phyloP scores from a whole-genome alignment of 2,329 filamentous ascomycete species.

The Trichoderma polysporum region DNA sequence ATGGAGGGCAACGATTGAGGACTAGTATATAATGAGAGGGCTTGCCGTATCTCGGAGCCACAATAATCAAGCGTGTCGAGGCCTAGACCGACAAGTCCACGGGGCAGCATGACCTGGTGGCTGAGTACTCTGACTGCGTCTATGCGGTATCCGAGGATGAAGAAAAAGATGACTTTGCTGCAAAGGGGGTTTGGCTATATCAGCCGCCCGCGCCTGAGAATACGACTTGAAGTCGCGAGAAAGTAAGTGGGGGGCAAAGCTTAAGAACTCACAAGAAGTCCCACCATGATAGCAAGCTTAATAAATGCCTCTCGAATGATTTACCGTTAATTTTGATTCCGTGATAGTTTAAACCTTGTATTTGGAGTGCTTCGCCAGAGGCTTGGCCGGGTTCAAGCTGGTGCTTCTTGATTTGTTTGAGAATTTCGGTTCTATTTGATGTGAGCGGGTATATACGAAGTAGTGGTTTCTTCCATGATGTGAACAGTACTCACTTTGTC shows the following conservation, averaged over 20 bases:
- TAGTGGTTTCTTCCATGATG: no score
- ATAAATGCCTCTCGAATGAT: constrained; percentile 65
- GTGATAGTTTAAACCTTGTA: constrained; percentile 62
- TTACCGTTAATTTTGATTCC: constrained; percentile 73
- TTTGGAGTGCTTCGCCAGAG: constrained; percentile 53
- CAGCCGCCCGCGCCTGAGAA: background rate
- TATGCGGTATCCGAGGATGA: constrained; percentile 64
- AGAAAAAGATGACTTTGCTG: constrained; percentile 56
- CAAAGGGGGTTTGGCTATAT: background rate
- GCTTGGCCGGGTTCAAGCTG: constrained; percentile 43
- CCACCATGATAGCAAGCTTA: constrained; percentile 67
- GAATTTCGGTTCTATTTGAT: constrained; percentile 64
- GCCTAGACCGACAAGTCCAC: constrained; percentile 70
- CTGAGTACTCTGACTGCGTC: constrained; percentile 70
- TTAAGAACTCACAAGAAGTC: constrained; percentile 55
- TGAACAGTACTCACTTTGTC: constrained; percentile 59
- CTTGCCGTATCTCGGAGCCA: constrained; percentile 55
- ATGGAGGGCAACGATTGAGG: constrained; percentile 59
- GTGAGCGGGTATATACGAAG: background rate
- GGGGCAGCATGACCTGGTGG: constrained; percentile 67
- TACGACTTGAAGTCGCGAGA: background rate
- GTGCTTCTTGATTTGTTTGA: constrained; percentile 64
- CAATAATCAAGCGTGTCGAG: constrained; percentile 69
- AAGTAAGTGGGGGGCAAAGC: background rate
- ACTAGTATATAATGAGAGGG: constrained; percentile 33